A percentile compares a stretch with the other conserved stretches of the same genome.
Evolutionary conservation across 2,329 filamentous ascomycete species (phyloP).

Genomic region (Penicillium sp.): DNA sequence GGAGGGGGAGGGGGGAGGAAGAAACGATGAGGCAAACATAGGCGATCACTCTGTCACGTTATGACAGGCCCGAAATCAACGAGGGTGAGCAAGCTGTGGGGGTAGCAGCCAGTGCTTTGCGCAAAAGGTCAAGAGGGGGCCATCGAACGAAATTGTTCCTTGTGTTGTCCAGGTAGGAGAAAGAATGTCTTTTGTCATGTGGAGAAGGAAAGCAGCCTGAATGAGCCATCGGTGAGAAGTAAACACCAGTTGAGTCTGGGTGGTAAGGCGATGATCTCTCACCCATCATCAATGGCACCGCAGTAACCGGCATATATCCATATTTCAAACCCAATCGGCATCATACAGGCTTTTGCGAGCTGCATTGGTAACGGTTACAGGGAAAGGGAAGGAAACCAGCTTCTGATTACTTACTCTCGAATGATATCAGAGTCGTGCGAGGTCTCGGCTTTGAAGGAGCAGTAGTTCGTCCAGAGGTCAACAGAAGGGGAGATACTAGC

Average conservation of each 20-base stretch:
- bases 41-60: slow-evolving; percentile 43
- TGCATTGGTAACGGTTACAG: slow-evolving; percentile 52
- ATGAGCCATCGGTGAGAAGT: slow-evolving; percentile 57
- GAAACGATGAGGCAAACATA: slow-evolving; percentile 50
- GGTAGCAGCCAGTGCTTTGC: slow-evolving; percentile 38
- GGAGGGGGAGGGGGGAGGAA: slow-evolving; percentile 41
- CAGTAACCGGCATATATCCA: slow-evolving; percentile 37
- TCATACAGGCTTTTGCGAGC: slow-evolving; percentile 43
- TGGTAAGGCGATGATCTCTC: slow-evolving; percentile 68
- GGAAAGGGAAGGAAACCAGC: slow-evolving; percentile 68
- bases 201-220: slow-evolving; percentile 54
- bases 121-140: slow-evolving; percentile 36
- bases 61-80: slow-evolving; percentile 46
- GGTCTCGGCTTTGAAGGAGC: slow-evolving; percentile 96
- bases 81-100: slow-evolving; percentile 38
- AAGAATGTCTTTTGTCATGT: slow-evolving; percentile 39
- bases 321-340: slow-evolving; percentile 41
- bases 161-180: slow-evolving; percentile 34
- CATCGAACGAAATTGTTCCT: slow-evolving; percentile 38
- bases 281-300: slow-evolving; percentile 52
- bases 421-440: slow-evolving; percentile 92
- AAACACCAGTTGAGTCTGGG: slow-evolving; percentile 48
- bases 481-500: slow-evolving; percentile 92
- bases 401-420: slow-evolving; percentile 94
- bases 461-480: slow-evolving; percentile 97